These are phyloP conservation scores for Myxozyma mucilagina DNA, from an alignment of 805 yeast species.

Conservation along the genomic window DNA sequence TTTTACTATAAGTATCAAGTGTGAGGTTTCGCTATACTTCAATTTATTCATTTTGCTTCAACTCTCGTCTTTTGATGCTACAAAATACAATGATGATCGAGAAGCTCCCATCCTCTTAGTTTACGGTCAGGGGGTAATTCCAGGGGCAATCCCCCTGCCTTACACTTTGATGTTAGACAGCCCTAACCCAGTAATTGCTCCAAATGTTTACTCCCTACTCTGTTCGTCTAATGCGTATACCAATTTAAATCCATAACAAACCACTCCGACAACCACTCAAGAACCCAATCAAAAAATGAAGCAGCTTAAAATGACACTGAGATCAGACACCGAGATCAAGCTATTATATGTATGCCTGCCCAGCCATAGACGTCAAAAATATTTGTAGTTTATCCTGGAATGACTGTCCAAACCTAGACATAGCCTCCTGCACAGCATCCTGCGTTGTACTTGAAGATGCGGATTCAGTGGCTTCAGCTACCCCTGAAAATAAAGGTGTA, in stretches of 20 bases:
- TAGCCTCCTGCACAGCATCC: conserved; percentile 5
- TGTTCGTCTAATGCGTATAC: not conserved
- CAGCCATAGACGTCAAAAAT: conserved; percentile 7
- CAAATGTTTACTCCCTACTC: not conserved
- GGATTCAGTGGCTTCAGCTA: not conserved
- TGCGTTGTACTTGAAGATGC: not conserved
- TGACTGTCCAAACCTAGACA: not conserved
- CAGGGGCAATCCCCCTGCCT: conserved; percentile 10
- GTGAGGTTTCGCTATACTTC: too few relatives aligned
- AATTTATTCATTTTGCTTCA: too few relatives aligned
- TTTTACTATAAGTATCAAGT: too few relatives aligned
- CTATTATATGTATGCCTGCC: conserved; percentile 11
- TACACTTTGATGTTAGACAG: not conserved
- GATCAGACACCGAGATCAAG: too few relatives aligned
- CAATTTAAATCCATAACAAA: not conserved
- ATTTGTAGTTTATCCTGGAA: conserved; percentile 4
- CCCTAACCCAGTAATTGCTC: not conserved
- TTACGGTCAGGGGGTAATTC: conserved; percentile 7
- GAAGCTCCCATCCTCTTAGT: not conserved
- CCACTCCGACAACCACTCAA: not conserved
- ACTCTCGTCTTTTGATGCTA: too few relatives aligned
- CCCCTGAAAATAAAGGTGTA: not conserved
- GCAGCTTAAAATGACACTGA: not conserved
- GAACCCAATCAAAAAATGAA: not conserved
- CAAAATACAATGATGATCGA: too few relatives aligned